Percentiles rank a stretch among this genome's conserved stretches.
Conservation (phyloP, 176 grass and related monocot species). For the Phoenix dactylifera region DNA sequence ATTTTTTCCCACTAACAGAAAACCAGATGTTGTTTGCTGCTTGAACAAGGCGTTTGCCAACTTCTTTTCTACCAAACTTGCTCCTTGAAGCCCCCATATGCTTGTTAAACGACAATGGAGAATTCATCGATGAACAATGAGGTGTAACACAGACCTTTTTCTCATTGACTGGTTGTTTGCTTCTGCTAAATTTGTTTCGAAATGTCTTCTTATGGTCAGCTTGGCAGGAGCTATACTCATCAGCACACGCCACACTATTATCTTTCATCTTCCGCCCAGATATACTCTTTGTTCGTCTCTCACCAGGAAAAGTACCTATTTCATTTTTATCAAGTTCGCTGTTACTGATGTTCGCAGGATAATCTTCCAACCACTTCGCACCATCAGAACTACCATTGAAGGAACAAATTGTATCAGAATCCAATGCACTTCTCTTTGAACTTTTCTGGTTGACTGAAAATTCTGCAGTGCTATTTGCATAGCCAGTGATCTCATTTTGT, state of each 20-base stretch:
- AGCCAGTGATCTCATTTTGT: not conserved
- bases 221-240: not conserved
- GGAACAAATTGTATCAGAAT: constrained; percentile 8
- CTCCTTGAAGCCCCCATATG: not conserved
- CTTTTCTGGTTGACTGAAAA: not conserved
- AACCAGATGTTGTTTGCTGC: constrained; percentile 4
- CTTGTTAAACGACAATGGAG: not conserved
- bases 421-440: not conserved
- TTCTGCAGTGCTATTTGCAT: not conserved
- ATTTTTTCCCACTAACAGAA: not conserved
- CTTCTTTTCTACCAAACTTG: not conserved
- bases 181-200: not conserved
- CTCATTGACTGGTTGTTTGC: not conserved
- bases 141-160: not conserved
- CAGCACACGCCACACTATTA: not conserved
- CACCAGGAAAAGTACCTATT: no score
- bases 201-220: not conserved
- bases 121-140: not conserved
- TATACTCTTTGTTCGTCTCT: no score
- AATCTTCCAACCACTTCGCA: not conserved
- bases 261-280: no score
- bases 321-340: not conserved
- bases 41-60: constrained; percentile 11
- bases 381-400: not conserved
- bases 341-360: not conserved